A percentile compares a stretch with the other conserved stretches of the same genome.
Evolutionary conservation across 2,329 filamentous ascomycete genomes (phyloP).

Genomic region (Plenodomus tracheiphilus): DNA sequence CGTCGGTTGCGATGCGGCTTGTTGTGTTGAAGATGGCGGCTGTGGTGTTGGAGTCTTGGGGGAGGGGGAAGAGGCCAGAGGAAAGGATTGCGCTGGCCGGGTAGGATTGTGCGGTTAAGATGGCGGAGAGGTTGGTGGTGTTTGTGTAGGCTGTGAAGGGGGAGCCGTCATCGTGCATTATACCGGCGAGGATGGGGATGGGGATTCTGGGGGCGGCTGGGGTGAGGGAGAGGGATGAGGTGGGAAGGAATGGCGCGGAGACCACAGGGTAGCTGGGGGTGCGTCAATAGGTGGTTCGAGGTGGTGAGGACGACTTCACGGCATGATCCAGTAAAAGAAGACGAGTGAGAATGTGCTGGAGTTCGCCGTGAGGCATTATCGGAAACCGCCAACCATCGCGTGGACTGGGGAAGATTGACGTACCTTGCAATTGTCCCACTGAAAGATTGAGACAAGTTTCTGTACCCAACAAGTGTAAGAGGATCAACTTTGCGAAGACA

Average conservation of each 20-base stretch:
- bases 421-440: neutral
- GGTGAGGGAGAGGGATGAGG: constrained; percentile 23
- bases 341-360: neutral
- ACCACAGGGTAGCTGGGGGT: constrained; percentile 34
- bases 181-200: constrained; percentile 29
- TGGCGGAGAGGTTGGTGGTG: constrained; percentile 22
- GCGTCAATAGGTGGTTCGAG: neutral
- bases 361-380: neutral
- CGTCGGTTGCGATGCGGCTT: constrained; percentile 34
- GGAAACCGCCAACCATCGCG: neutral
- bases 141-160: constrained; percentile 35
- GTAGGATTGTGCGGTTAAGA: constrained; percentile 22
- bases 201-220: constrained; percentile 16
- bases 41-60: constrained; percentile 37
- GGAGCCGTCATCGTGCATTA: constrained; percentile 38
- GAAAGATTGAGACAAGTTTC: constrained; percentile 1
- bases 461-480: constrained; percentile 19
- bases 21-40: constrained; percentile 39
- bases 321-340: neutral
- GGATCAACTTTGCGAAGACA: constrained; percentile 32
- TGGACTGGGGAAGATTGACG: neutral
- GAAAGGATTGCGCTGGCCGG: constrained; percentile 16
- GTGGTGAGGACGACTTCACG: neutral
- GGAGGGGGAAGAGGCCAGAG: constrained; percentile 23
- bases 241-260: constrained; percentile 36